phyloP scores from a whole-genome alignment of 1,139 yeast species.

The Diutina neorugosa region DNA sequence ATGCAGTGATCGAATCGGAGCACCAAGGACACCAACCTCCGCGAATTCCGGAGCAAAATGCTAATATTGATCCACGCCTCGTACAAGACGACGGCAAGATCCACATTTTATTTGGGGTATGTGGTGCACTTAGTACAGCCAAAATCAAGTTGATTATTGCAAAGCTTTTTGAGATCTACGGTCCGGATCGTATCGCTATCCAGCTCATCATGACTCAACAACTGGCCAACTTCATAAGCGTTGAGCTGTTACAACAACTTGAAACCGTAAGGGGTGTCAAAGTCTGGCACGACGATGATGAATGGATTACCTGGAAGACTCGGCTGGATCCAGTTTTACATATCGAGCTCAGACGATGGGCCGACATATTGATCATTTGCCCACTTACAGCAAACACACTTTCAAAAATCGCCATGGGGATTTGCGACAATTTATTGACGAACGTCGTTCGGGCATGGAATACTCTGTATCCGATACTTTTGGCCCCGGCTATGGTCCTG shows the following conservation, averaged over 20 bases:
- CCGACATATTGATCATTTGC: conserved; percentile 78
- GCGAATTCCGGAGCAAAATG: conserved; percentile 26
- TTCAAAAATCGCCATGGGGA: conserved; percentile 80
- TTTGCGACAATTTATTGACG: conserved; percentile 81
- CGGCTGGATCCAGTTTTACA: conserved; percentile 88
- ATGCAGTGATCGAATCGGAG: background rate
- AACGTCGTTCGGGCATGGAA: conserved; percentile 91
- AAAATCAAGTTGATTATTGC: conserved; percentile 65
- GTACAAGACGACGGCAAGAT: conserved; percentile 88
- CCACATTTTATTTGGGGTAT: conserved; percentile 79
- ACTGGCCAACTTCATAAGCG: conserved; percentile 70
- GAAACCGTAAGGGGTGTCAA: conserved; percentile 34
- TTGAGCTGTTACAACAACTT: conserved; percentile 32
- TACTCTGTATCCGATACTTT: conserved; percentile 69
- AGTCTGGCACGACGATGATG: conserved; percentile 85
- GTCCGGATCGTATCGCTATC: conserved; percentile 59
- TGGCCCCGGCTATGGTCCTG: conserved; percentile 93
- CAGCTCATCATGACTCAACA: conserved; percentile 75
- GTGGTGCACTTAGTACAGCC: conserved; percentile 75
- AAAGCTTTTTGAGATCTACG: conserved; percentile 71
- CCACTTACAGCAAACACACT: conserved; percentile 87
- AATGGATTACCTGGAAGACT: conserved; percentile 79
- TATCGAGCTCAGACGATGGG: conserved; percentile 91
- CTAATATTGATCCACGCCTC: conserved; percentile 63
- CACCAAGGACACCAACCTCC: background rate